Evolutionary conservation across 1,284 basidiomycete genomes (phyloP), one percentile per base, ranked within the genome.

Genomic region (Rhodotorula mucilaginosa): DNA sequence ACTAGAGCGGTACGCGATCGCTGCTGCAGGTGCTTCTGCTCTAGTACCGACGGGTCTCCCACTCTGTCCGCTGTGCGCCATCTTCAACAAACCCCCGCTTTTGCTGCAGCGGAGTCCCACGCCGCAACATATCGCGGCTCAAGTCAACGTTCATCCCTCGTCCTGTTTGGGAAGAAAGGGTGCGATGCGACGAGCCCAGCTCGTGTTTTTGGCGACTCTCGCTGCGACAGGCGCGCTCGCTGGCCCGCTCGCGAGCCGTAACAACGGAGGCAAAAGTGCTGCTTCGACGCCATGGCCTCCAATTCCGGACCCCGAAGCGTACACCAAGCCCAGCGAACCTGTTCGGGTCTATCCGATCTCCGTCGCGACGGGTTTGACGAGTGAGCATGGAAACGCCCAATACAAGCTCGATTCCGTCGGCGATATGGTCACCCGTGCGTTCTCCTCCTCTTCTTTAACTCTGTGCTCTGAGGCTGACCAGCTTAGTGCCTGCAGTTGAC

Each of bases 271-370:
- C 29, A 58, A 34, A 31, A 13, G 39, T 44, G 29, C 57, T 31
- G 58, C 58, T 23, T 44, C 39, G 39, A 59, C 58, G 12, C 58
- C 58, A 13, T 59, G 58, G 58, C 58, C 58, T 26, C 4, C 58
- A 4, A 59, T 59, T 15, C 58, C 58, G 19, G 58, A 59, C 7
- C 58, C 58, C 21, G 39, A 59, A 21, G 13, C n/a, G 29, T 44
- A 59, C 58, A 44, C 58, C 39, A 46, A 59, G 58, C 58, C 58
- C 39, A n/a, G 23, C 58, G 58, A 16, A 13, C 58, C 39, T 5
- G 58, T 44, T 8, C 34, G 34, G 7, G 58, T 29, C 21, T 59
- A 59, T n/a, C 58, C 58, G 10, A 21, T 59, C 3, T 44, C 39
- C 8, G 58, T 59, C 34, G 44, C 34, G 10, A 59, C 39, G 8